Base-by-base conservation (phyloP, 1,139 yeast genomes). In the Suhomyces anneliseae region DNA sequence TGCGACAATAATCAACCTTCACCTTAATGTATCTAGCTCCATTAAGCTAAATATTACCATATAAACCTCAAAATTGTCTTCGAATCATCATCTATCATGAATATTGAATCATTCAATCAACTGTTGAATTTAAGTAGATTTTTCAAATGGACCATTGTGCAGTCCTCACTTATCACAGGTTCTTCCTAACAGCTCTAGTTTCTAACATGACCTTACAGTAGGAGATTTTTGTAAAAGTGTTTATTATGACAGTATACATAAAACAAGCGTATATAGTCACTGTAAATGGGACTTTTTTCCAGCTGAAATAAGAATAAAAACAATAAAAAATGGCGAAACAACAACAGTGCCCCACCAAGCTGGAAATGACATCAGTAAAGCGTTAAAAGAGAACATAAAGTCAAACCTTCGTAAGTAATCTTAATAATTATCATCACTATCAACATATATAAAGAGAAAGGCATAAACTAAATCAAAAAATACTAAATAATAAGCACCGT, bases 251-350 rank as follows among this genome's bases (percentile, higher is more conserved):
- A 19, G 34, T 38, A 34, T 27, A 34, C 38, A 12, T 15, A 40
- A 27, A 40, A 40, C 43, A 40, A 40, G 9, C 5, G 38, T 38
- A 36, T 40, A 33, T 33, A 40, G 36, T 15, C 38, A 36, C 27
- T 36, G n/a, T 26, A 8, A 24, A 7, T n/a, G 10, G n/a, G 8
- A 11, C 26, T 14, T 24, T 24, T 11, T 24, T 36, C 29, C 11
- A n/a, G 31, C 19, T 29, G 32, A 29, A 19, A 19, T 19, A 4
- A 19, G 24, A 19, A 19, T 4, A 19, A 34, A n/a, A 19, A 9
- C 36, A 19, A 34, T 6, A 10, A 12, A 34, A 34, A 34, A 19
- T 19, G 24, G 24, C 6, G 24, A 19, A 19, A 4, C 24, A 19
- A 2, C 24, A 19, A 19, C 24, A 19, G 24, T 4, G 6, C 3